phyloP scores from a whole-genome alignment of 192 early-diverging fungal species.

The Podila verticillata region DNA sequence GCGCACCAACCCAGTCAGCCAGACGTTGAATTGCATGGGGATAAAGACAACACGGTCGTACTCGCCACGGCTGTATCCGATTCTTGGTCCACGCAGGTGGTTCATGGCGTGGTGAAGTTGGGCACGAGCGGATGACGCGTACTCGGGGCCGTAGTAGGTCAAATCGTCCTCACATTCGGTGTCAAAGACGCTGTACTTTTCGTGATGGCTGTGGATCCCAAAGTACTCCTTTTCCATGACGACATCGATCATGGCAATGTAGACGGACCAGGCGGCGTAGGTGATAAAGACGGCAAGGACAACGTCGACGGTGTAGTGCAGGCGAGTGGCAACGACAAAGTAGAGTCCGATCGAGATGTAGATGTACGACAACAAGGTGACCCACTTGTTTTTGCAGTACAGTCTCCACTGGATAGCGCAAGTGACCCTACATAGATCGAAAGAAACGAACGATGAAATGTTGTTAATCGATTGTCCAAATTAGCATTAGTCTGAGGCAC shows the following conservation, averaged over 20 bases:
- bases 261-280: conserved; percentile 61
- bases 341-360: conserved; percentile 46
- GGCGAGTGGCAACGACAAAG: conserved; percentile 52
- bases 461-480: no score
- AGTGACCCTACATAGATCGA: conserved; percentile 26
- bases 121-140: not conserved
- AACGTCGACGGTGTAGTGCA: conserved; percentile 57
- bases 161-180: conserved; percentile 15
- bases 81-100: conserved; percentile 36
- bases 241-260: conserved; percentile 57
- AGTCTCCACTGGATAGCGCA: conserved; percentile 51
- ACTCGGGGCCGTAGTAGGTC: not conserved
- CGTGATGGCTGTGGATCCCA: conserved; percentile 33
- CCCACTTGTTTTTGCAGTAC: conserved; percentile 52
- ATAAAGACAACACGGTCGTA: conserved; percentile 51
- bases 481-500: no score
- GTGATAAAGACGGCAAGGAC: conserved; percentile 61
- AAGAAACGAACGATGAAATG: no score
- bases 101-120: conserved; percentile 28
- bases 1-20: conserved; percentile 39
- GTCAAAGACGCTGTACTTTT: conserved; percentile 38
- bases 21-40: conserved; percentile 51
- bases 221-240: conserved; percentile 54
- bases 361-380: conserved; percentile 49
- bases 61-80: conserved; percentile 49